Percentiles rank a stretch among this genome's conserved stretches.
phyloP scores from a whole-genome alignment of 805 yeast species.

The Cyberlindnera sargentensis region DNA sequence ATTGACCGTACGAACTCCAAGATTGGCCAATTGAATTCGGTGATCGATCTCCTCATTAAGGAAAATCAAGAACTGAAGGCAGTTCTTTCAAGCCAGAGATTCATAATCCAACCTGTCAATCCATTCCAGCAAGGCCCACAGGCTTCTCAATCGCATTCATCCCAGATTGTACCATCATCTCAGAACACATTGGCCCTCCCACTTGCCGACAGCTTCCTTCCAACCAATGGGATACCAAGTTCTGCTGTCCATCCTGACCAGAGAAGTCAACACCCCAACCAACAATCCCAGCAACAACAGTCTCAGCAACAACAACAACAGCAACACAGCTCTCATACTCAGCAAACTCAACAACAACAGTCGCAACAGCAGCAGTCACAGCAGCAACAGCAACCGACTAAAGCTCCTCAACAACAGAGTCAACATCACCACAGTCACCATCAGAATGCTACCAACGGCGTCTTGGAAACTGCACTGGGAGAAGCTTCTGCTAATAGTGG shows the following conservation, averaged over 20 bases:
- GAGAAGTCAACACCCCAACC: constrained; percentile 1
- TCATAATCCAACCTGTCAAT: constrained; percentile 17
- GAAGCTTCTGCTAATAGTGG: constrained; percentile 19
- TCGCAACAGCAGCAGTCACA: constrained; percentile 3
- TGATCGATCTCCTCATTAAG: constrained; percentile 20
- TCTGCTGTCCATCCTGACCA: constrained; percentile 4
- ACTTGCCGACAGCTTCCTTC: constrained; percentile 8
- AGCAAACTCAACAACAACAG: constrained; percentile 5
- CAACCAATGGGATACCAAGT: constrained; percentile 3
- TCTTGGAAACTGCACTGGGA: constrained; percentile 15
- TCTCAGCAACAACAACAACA: constrained; percentile 7
- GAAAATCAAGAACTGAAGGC: constrained; percentile 23
- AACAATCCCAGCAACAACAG: constrained; percentile 3
- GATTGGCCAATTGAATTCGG: constrained; percentile 16
- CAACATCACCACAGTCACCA: constrained; percentile 12
- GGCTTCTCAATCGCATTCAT: constrained; percentile 4
- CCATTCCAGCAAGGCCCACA: constrained; percentile 8
- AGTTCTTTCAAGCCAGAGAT: constrained; percentile 17
- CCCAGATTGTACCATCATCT: constrained; percentile 1
- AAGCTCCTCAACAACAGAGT: constrained; percentile 10
- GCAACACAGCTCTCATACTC: constrained; percentile 1
- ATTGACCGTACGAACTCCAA: constrained; percentile 19
- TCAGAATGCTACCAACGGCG: constrained; percentile 11
- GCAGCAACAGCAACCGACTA: constrained; percentile 6
- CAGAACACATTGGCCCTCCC: constrained; percentile 9